A percentile compares a stretch with the other conserved stretches of the same genome.
These are phyloP conservation scores for Boletales sp. DNA, from an alignment of 768 basidiomycete genomes.

Conservation along the genomic window DNA sequence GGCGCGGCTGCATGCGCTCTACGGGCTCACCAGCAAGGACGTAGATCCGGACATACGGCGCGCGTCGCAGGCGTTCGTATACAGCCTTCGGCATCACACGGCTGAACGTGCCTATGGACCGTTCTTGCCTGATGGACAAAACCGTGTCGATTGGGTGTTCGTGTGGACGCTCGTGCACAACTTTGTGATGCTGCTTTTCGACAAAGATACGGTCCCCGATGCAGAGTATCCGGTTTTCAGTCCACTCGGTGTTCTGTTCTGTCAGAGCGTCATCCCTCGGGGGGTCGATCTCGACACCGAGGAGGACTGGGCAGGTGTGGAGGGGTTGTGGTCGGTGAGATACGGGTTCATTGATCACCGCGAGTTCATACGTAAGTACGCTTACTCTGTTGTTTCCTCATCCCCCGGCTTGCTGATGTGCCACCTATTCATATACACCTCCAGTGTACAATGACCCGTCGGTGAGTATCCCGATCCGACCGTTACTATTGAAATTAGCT, in stretches of 20 bases:
- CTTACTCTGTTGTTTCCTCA: neutral
- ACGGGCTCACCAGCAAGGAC: constrained; percentile 52
- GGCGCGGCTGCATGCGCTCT: constrained; percentile 52
- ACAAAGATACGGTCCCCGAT: constrained; percentile 33
- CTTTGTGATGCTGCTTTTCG: constrained; percentile 51
- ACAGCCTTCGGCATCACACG: constrained; percentile 57
- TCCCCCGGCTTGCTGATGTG: constrained; percentile 6
- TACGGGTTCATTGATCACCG: constrained; percentile 70
- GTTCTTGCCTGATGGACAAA: constrained; percentile 42
- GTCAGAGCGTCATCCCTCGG: constrained; percentile 46
- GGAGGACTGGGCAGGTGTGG: constrained; percentile 38
- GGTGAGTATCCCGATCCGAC: constrained; percentile 11
- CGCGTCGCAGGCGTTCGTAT: constrained; percentile 53
- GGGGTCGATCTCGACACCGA: constrained; percentile 32
- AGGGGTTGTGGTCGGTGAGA: constrained; percentile 57
- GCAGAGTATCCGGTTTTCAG: constrained; percentile 33
- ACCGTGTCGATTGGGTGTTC: constrained; percentile 57
- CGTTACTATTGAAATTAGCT: neutral
- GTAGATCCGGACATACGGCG: constrained; percentile 29
- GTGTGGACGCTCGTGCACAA: constrained; percentile 53
- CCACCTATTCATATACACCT: neutral
- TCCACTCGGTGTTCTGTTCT: constrained; percentile 48
- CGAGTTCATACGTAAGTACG: constrained; percentile 49
- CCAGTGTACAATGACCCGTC: constrained; percentile 49
- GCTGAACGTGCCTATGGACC: constrained; percentile 54